phyloP scores from a whole-genome alignment of 192 early-diverging fungal genomes.

The Podila minutissima region DNA sequence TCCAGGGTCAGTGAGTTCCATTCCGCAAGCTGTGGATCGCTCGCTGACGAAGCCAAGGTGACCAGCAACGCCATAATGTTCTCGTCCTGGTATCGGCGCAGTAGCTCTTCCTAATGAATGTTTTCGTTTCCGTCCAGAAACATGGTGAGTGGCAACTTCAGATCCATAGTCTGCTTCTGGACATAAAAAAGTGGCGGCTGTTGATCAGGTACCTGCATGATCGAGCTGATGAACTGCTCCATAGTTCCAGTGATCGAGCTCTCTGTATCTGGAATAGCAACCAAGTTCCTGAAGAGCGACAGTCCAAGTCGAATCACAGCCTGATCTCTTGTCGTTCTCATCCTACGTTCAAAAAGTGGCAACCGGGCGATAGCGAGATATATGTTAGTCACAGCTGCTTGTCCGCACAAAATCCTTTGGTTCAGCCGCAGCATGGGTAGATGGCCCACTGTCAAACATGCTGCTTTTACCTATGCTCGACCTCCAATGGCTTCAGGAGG shows the following conservation, averaged over 20 bases:
- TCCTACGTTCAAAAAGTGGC: slow-evolving; percentile 26
- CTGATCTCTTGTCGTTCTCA: slow-evolving; percentile 66
- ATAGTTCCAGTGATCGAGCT: slow-evolving; percentile 62
- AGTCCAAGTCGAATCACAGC: slow-evolving; percentile 74
- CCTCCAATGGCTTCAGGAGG: slow-evolving; percentile 58
- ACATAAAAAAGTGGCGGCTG: background rate
- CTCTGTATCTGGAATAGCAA: slow-evolving; percentile 81
- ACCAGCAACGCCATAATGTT: slow-evolving; percentile 76
- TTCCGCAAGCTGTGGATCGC: slow-evolving; percentile 64
- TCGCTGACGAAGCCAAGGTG: slow-evolving; percentile 72
- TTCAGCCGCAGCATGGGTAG: no score
- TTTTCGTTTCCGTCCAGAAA: slow-evolving; percentile 9
- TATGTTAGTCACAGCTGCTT: no score
- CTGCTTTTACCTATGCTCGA: slow-evolving; percentile 51
- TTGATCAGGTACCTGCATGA: slow-evolving; percentile 67
- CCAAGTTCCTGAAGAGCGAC: slow-evolving; percentile 81
- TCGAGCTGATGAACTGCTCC: slow-evolving; percentile 64
- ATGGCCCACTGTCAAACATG: no score
- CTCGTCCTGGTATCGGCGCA: slow-evolving; percentile 64
- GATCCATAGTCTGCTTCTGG: background rate
- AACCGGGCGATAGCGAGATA: no score
- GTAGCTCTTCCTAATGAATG: slow-evolving; percentile 59
- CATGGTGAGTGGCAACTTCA: slow-evolving; percentile 4
- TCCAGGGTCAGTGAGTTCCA: slow-evolving; percentile 73
- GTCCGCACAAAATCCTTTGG: no score